Evolutionary conservation across 1,139 yeast species (phyloP).

Genomic region (Geotrichum candidum): DNA sequence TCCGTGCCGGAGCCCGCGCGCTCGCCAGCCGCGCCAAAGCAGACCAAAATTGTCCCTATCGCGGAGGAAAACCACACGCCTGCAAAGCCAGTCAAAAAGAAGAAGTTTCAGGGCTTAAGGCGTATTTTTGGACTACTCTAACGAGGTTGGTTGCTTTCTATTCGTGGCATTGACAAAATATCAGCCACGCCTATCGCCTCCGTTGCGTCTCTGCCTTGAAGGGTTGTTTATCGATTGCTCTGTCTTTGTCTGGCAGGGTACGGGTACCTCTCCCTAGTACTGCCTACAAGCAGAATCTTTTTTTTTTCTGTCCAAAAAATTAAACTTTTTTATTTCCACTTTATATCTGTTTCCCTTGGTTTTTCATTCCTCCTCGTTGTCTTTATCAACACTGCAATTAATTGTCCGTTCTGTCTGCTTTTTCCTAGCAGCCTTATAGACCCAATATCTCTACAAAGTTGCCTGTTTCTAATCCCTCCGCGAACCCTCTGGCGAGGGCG

Average conservation of each 20-base stretch:
- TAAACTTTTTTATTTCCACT: neutral
- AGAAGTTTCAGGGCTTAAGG: neutral
- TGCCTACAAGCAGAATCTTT: neutral
- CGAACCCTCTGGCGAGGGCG: neutral
- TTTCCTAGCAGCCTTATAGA: neutral
- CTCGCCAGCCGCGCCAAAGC: neutral
- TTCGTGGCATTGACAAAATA: neutral
- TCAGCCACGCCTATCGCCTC: neutral
- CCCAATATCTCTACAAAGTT: neutral
- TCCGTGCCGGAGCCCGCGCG: neutral
- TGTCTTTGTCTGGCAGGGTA: neutral
- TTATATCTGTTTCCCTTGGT: neutral
- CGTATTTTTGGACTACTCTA: neutral
- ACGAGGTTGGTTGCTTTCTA: neutral
- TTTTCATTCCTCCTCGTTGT: neutral
- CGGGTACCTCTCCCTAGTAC: neutral
- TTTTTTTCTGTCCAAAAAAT: neutral
- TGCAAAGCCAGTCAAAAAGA: neutral
- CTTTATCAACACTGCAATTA: neutral
- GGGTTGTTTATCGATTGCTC: neutral
- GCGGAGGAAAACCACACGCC: neutral
- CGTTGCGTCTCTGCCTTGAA: neutral
- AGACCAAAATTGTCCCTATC: neutral
- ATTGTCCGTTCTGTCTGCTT: neutral
- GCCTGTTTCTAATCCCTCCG: neutral